A percentile compares a stretch with the other conserved stretches of the same genome.
phyloP scores from a whole-genome alignment of 805 yeast genomes.

The Teunomyces panamensis region DNA sequence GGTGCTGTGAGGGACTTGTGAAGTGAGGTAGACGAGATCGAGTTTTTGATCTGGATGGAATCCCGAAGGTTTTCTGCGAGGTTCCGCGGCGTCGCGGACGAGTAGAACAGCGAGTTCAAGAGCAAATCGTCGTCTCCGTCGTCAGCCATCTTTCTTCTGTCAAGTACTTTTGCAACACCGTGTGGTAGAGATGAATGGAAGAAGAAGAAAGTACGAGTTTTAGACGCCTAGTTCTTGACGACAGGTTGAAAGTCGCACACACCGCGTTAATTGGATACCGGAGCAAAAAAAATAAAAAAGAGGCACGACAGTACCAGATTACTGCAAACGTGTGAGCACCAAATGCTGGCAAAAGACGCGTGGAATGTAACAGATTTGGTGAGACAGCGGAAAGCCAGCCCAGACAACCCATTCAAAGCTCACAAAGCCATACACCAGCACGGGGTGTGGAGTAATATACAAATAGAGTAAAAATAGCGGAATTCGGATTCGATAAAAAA shows the following conservation, averaged over 20 bases:
- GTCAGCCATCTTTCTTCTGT: neutral
- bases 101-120: conserved; percentile 32
- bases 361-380: neutral
- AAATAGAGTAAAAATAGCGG: too few species aligned
- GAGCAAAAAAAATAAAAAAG: neutral
- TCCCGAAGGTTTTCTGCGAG: conserved; percentile 26
- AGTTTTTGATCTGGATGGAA: conserved; percentile 25
- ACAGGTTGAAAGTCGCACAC: neutral
- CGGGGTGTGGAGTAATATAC: neutral
- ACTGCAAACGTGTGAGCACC: neutral
- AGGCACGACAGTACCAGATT: neutral
- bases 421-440: neutral
- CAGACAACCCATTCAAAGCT: too few species aligned
- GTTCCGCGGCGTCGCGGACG: conserved; percentile 21
- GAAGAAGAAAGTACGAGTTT: too few species aligned
- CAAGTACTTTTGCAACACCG: neutral
- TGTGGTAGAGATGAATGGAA: neutral
- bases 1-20: conserved; percentile 6
- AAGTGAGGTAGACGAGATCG: conserved; percentile 25
- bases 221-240: too few species aligned
- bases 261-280: neutral
- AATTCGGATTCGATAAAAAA: too few species aligned
- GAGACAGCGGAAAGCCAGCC: too few species aligned
- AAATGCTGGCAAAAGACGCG: neutral
- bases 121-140: conserved; percentile 26